Evolutionary conservation across 1,284 basidiomycete genomes (phyloP), one percentile per base, ranked within the genome.

Genomic region (Pseudozyma flocculosa): DNA sequence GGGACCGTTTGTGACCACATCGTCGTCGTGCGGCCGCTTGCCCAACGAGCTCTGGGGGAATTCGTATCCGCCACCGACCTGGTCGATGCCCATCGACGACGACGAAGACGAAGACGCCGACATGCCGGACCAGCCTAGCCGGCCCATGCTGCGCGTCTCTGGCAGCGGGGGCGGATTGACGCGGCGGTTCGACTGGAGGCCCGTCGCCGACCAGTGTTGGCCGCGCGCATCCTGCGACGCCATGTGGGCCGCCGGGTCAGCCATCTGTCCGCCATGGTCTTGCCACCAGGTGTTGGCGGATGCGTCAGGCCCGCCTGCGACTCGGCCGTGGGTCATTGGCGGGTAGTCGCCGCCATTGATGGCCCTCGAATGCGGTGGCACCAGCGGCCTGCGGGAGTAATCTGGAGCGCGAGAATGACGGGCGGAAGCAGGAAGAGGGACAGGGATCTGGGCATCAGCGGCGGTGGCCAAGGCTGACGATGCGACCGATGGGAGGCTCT

Each of bases 21-120:
- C 59, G 26, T 61, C 59, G 4, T 66, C 63, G 42, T 66, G 58
- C 37, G 49, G 44, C 17, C 59, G 63, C 50, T 66, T 66, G 38
- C 63, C 63, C 38, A 66, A 19, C 7, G 29, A 50, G 26, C 48
- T 55, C 40, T 48, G 52, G 21, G 63, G 59, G 40, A 61, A 66
- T 24, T 66, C 63, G 49, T 66, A 66, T 32, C 48, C 39, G 42
- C 50, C n/a, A n/a, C n/a, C n/a, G n/a, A n/a, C 43, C 21, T 51
- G 54, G 36, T 65, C 62, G n/a, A 65, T 48, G n/a, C 58, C 58
- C n/a, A 40, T 13, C 19, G 39, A 40, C 5, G 39, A 40, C 3
- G 39, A 40, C 4, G n/a, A n/a, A n/a, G 32, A 34, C 32, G 32
- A 34, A 3, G 32, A 34, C 32, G 32, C 4, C 34, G 52, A 38